Evolutionary conservation across 768 basidiomycete genomes (phyloP).

Genomic region (Amanita phalloides): DNA sequence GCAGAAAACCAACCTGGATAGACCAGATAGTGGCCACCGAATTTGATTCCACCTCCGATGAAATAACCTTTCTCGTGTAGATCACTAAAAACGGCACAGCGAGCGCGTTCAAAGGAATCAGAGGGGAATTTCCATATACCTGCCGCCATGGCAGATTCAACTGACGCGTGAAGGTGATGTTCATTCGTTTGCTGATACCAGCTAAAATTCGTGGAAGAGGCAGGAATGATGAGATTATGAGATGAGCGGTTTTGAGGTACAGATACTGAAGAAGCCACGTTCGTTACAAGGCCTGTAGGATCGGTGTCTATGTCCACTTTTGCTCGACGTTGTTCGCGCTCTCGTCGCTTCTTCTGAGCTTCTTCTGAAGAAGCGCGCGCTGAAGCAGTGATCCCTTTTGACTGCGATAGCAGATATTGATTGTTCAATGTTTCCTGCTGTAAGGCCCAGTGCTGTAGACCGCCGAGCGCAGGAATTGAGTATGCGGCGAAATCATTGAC

Average conservation of each 20-base stretch:
- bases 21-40: conserved; percentile 92
- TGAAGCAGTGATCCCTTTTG: conserved; percentile 28
- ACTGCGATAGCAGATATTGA: conserved; percentile 39
- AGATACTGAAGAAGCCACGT: background rate
- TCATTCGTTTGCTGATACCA: conserved; percentile 50
- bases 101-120: conserved; percentile 54
- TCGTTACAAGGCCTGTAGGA: background rate
- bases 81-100: conserved; percentile 70
- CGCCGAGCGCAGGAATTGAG: conserved; percentile 30
- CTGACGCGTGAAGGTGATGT: conserved; percentile 35
- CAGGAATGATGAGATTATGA: conserved; percentile 58
- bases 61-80: conserved; percentile 80
- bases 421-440: conserved; percentile 34
- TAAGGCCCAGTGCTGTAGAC: conserved; percentile 43
- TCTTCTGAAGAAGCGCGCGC: conserved; percentile 43
- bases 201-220: conserved; percentile 44
- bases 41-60: conserved; percentile 85
- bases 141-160: conserved; percentile 51
- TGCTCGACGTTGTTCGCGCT: conserved; percentile 42
- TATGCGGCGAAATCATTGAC: conserved; percentile 62
- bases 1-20: conserved; percentile 68
- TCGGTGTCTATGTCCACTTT: background rate
- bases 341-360: conserved; percentile 61
- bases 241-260: conserved; percentile 6
- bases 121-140: conserved; percentile 73